Evolutionary conservation across 139 green algal genomes (phyloP).

Genomic region (Chlamydomonas applanata): DNA sequence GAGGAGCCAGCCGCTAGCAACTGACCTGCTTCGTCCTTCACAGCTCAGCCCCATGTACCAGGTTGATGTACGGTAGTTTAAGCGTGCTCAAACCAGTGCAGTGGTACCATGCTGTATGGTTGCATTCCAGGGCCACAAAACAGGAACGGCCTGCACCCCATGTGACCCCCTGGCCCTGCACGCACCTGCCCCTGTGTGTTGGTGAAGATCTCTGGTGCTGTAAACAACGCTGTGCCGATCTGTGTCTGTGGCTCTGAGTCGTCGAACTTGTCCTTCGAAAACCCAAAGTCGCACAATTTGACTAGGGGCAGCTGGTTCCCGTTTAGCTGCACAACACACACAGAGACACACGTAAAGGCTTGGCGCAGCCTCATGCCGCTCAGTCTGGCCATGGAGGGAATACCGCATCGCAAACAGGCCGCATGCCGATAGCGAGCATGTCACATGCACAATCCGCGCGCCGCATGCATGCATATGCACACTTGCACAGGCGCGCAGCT

Average conservation of each 20-base stretch:
- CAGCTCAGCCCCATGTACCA: not conserved
- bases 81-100: too few relatives aligned
- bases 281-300: slow-evolving; percentile 96
- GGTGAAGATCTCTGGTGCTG: slow-evolving; percentile 50
- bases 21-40: not conserved
- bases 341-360: not conserved
- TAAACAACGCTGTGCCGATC: slow-evolving; percentile 47
- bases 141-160: too few relatives aligned
- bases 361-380: not conserved
- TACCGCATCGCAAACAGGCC: too few relatives aligned
- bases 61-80: too few relatives aligned
- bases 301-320: slow-evolving; percentile 58
- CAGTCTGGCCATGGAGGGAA: not conserved
- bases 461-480: not conserved
- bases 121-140: too few relatives aligned
- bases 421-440: too few relatives aligned
- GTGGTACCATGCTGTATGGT: too few relatives aligned
- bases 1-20: not conserved
- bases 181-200: slow-evolving; percentile 15
- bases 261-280: slow-evolving; percentile 57
- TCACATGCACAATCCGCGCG: not conserved
- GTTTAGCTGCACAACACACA: not conserved
- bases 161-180: slow-evolving; percentile 4
- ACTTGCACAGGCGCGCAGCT: not conserved
- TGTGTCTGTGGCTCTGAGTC: slow-evolving; percentile 42